phyloP scores from a whole-genome alignment of 345 rosid species.

The Anastatica hierochuntica region DNA sequence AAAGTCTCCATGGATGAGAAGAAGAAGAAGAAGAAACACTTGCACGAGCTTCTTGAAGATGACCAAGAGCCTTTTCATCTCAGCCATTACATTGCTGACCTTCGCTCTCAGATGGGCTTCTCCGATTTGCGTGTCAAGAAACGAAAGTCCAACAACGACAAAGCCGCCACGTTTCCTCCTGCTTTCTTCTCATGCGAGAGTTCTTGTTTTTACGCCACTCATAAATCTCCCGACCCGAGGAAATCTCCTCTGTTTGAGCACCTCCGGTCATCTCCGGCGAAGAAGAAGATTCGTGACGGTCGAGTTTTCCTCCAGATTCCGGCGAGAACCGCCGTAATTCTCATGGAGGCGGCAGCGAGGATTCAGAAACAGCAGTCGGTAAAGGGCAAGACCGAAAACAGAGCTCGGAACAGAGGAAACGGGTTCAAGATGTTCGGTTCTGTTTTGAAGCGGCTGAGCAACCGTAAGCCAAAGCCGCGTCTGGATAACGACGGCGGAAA shows the following conservation, averaged over 20 bases:
- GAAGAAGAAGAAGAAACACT: slow-evolving; percentile 31
- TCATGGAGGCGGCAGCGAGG: slow-evolving; percentile 70
- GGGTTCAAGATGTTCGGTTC: slow-evolving; percentile 46
- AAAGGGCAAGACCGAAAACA: slow-evolving; percentile 11
- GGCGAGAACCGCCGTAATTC: slow-evolving; percentile 28
- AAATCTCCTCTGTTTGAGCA: slow-evolving; percentile 64
- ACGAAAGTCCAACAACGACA: slow-evolving; percentile 29
- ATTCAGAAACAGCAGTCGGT: slow-evolving; percentile 44
- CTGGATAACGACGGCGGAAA: slow-evolving; percentile 21
- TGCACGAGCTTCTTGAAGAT: slow-evolving; percentile 64
- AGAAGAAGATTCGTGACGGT: slow-evolving; percentile 18
- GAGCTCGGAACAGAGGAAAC: slow-evolving; percentile 23
- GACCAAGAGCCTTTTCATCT: slow-evolving; percentile 90
- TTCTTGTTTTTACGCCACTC: slow-evolving; percentile 49
- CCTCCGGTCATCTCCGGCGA: slow-evolving; percentile 39
- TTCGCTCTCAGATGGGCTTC: slow-evolving; percentile 34
- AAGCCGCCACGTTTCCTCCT: slow-evolving; percentile 6
- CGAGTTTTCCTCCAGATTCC: slow-evolving; percentile 30
- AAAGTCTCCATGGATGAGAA: slow-evolving; percentile 24
- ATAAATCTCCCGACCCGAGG: slow-evolving; percentile 48
- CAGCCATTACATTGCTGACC: slow-evolving; percentile 52
- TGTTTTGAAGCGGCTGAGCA: slow-evolving; percentile 42
- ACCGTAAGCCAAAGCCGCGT: slow-evolving; percentile 24
- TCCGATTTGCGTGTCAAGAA: slow-evolving; percentile 42
- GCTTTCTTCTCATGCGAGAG: slow-evolving; percentile 39